Evolutionary conservation across 257 asterid species (phyloP), one percentile per base, ranked within the genome.

Genomic region (Solanum rostratum): DNA sequence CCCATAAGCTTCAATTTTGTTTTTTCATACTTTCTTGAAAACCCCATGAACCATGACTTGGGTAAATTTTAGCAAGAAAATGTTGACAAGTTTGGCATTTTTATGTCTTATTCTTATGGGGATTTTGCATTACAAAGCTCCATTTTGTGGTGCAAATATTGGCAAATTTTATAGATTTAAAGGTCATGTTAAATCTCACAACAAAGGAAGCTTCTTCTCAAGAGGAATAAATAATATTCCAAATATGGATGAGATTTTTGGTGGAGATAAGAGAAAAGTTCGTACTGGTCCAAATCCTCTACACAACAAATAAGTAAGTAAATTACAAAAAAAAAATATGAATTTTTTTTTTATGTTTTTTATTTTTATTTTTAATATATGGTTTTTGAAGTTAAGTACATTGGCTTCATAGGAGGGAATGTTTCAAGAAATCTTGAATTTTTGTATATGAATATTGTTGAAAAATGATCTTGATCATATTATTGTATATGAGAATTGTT

Each of bases 221-320:
- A 81, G 84, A 81, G 55, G 84, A 59, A 29, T 39, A 9, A 43
- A 49, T 59, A 82, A 82, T 82, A 62, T 82, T 82, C 84, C 84
- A 39, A 82, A 66, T 62, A 41, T 82, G 84, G 84, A 88, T 66
- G 89, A 73, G 60, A 87, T 89, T 52, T 90, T 94, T 87, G 94
- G 94, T 39, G 93, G 84, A 52, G 94, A 93, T 50, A 93, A 89
- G 93, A 94, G 98, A 62, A 92, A 92, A 90, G 98, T 95, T 50
- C 91, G 92, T 86, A 91, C 98, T 19, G 98, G 98, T 60, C 94
- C 98, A 66, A 94, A 95, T 90, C 98, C 98, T 90, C 93, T 95
- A 55, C 98, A 94, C 93, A 95, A 95, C 93, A 93, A 96, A 92
- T 95, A 90, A 93, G 93, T 87, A 84, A 65, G 20, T 24, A 80